These are phyloP conservation scores for Sclerotinia trifoliorum DNA, from an alignment of 2,329 filamentous ascomycete species.

Conservation along the genomic window DNA sequence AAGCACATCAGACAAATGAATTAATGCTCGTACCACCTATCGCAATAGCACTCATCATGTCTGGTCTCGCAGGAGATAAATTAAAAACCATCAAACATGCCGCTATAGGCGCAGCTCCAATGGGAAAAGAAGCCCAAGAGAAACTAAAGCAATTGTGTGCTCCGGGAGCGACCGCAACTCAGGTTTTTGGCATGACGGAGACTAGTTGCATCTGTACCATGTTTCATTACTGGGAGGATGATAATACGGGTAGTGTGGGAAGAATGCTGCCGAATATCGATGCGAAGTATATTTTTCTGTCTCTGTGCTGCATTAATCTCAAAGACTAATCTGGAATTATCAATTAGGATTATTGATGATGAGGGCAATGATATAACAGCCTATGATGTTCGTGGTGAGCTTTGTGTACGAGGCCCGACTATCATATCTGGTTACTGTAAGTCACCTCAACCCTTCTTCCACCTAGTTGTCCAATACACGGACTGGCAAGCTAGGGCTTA, in stretches of 20 bases:
- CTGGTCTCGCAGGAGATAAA: conserved; percentile 24
- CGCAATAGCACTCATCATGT: conserved; percentile 57
- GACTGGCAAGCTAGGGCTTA: not conserved
- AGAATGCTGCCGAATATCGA: conserved; percentile 44
- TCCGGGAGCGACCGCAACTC: conserved; percentile 44
- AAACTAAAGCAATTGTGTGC: conserved; percentile 45
- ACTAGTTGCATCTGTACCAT: conserved; percentile 30
- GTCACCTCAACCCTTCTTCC: not conserved
- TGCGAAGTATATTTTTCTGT: conserved; percentile 32
- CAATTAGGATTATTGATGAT: conserved; percentile 34
- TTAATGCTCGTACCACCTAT: conserved; percentile 73
- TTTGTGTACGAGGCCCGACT: conserved; percentile 71
- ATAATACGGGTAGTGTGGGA: conserved; percentile 49
- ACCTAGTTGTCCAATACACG: not conserved
- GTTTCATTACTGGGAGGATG: conserved; percentile 50
- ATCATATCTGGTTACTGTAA: conserved; percentile 70
- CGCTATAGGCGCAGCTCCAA: conserved; percentile 50
- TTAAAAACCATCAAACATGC: conserved; percentile 57
- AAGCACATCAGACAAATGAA: conserved; percentile 66
- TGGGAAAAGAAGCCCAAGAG: conserved; percentile 45
- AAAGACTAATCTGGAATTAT: not conserved
- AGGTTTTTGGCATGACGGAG: conserved; percentile 57
- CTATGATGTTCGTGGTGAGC: conserved; percentile 41
- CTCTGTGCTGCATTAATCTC: not conserved
- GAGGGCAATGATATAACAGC: conserved; percentile 33